These are phyloP conservation scores for Cyberlindnera petersonii DNA, from an alignment of 805 yeast genomes.

Conservation along the genomic window DNA sequence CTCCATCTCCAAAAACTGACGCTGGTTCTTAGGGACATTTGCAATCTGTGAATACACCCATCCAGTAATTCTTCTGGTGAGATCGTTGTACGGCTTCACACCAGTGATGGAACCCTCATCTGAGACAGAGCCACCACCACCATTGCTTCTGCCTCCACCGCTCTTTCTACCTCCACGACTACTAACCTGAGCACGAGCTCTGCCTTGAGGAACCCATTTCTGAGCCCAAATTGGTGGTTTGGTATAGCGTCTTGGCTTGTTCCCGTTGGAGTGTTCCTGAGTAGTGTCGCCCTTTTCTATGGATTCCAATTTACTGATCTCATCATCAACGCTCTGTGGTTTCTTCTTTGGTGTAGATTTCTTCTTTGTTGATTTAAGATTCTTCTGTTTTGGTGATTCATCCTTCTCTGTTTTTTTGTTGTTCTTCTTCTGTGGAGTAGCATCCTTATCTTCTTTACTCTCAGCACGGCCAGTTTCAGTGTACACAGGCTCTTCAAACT, in stretches of 20 bases:
- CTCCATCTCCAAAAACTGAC: constrained; percentile 65
- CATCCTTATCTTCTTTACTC: constrained; percentile 3
- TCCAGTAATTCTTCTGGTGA: constrained; percentile 75
- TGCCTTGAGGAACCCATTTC: constrained; percentile 52
- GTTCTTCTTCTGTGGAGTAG: constrained; percentile 1
- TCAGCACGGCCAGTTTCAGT: constrained; percentile 4
- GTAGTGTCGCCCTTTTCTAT: constrained; percentile 21
- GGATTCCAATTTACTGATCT: constrained; percentile 10
- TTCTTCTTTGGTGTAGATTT: background rate
- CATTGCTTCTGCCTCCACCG: background rate
- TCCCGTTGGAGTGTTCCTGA: background rate
- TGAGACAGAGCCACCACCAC: too few species aligned
- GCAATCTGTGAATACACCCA: constrained; percentile 84
- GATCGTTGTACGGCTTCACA: constrained; percentile 72
- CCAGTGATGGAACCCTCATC: constrained; percentile 53
- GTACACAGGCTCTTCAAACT: constrained; percentile 15
- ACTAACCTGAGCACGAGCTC: background rate
- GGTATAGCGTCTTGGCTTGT: constrained; percentile 58
- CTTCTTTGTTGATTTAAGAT: background rate
- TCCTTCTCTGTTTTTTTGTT: background rate
- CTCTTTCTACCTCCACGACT: background rate
- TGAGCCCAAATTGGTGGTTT: constrained; percentile 83
- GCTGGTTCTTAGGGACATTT: constrained; percentile 52
- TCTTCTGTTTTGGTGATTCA: constrained; percentile 1
- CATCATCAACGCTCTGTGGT: constrained; percentile 8